These are phyloP conservation scores for Talaromyces wortmannii DNA, from an alignment of 495 filamentous ascomycete species.

Conservation along the genomic window DNA sequence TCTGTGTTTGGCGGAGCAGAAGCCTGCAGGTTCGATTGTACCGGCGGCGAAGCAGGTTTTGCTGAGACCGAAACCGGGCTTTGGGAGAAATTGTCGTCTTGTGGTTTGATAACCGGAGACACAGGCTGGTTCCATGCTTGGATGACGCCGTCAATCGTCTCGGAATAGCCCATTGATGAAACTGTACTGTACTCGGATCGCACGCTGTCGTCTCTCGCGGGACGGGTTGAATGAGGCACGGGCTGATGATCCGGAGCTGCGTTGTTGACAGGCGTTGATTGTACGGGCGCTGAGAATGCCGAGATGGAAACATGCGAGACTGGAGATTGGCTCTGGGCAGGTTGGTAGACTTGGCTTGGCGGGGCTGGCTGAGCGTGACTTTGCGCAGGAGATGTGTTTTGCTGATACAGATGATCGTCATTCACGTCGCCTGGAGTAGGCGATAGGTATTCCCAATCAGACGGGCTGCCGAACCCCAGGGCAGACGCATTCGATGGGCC, in stretches of 20 bases:
- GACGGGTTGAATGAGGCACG: constrained; percentile 7
- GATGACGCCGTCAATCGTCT: constrained; percentile 38
- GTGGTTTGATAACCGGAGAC: constrained; percentile 10
- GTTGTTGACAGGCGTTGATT: background rate
- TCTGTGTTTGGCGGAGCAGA: background rate
- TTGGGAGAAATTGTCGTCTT: constrained; percentile 1
- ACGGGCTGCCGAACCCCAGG: constrained; percentile 45
- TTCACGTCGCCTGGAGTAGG: constrained; percentile 23
- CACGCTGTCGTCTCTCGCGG: constrained; percentile 20
- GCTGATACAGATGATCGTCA: constrained; percentile 9
- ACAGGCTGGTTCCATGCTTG: constrained; percentile 32
- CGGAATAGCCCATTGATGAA: constrained; percentile 17
- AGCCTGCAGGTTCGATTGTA: background rate
- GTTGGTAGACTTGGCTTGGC: constrained; percentile 16
- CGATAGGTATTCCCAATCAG: constrained; percentile 54
- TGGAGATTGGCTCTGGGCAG: background rate
- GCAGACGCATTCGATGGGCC: constrained; percentile 28
- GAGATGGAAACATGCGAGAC: background rate
- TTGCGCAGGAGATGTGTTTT: background rate
- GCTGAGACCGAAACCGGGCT: constrained; percentile 5
- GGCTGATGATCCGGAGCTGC: background rate
- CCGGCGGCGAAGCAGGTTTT: background rate
- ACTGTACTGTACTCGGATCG: constrained; percentile 15
- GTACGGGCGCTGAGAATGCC: background rate
- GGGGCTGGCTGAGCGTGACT: constrained; percentile 10